Evolutionary conservation across 495 filamentous ascomycete genomes (phyloP).

Genomic region (Aspergillus saccharolyticus): DNA sequence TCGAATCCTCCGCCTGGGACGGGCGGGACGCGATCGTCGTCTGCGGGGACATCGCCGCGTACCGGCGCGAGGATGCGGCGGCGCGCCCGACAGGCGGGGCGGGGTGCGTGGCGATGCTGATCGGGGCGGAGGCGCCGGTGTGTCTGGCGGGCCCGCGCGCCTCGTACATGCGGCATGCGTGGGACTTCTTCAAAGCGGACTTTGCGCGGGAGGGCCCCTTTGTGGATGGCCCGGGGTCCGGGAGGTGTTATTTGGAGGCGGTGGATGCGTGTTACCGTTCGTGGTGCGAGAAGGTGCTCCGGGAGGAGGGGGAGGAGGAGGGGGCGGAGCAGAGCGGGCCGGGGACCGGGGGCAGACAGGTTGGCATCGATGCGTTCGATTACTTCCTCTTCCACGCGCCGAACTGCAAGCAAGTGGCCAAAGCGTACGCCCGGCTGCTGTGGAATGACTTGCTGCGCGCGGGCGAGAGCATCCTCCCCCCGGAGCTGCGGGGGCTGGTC

Average conservation of each 20-base stretch:
- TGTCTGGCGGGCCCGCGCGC: conserved; percentile 84
- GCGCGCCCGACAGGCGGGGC: conserved; percentile 94
- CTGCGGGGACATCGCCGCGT: conserved; percentile 94
- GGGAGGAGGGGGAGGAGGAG: conserved; percentile 56
- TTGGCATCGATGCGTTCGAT: conserved; percentile 86
- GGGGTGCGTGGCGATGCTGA: conserved; percentile 87
- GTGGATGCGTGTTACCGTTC: conserved; percentile 90
- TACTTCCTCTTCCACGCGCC: conserved; percentile 94
- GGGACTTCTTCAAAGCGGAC: conserved; percentile 99
- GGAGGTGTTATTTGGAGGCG: conserved; percentile 92
- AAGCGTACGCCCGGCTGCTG: conserved; percentile 88
- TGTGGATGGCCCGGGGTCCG: conserved; percentile 92
- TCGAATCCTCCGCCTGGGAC: conserved; percentile 97
- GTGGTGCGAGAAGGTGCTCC: conserved; percentile 33
- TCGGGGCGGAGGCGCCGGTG: conserved; percentile 88
- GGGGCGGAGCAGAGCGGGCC: conserved; percentile 52
- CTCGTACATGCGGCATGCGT: conserved; percentile 88
- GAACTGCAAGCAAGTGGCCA: conserved; percentile 96
- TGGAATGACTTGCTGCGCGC: conserved; percentile 95
- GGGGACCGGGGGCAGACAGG: conserved; percentile 49
- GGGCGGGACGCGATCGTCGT: conserved; percentile 91
- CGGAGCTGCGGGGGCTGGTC: conserved; percentile 64
- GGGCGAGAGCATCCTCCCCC: conserved; percentile 61
- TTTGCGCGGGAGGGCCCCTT: conserved; percentile 95
- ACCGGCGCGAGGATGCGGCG: conserved; percentile 74